Conservation (phyloP, 192 early-diverging fungal genomes). For the Coemansia sp. region DNA sequence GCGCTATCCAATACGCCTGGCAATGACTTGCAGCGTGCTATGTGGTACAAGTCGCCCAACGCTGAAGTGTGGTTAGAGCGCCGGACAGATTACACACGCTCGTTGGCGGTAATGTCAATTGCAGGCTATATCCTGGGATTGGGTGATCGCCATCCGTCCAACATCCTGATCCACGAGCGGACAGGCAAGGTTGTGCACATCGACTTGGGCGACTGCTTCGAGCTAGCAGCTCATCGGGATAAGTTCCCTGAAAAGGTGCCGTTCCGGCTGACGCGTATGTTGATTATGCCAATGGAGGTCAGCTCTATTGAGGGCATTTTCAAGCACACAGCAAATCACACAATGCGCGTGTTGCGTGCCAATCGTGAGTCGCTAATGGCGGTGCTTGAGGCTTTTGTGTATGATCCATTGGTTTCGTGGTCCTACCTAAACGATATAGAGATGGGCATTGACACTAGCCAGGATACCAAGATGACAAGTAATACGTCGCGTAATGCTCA, state of each 20-base stretch:
- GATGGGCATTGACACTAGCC: neutral
- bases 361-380: conserved; percentile 99
- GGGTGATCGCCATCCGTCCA: conserved; percentile 97
- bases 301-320: conserved; percentile 95
- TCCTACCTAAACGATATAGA: neutral
- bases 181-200: conserved; percentile 97
- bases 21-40: conserved; percentile 89
- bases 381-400: conserved; percentile 96
- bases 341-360: conserved; percentile 92
- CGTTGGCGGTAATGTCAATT: conserved; percentile 97
- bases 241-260: conserved; percentile 97
- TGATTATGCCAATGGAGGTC: conserved; percentile 98
- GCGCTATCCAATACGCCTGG: conserved; percentile 93
- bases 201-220: conserved; percentile 98
- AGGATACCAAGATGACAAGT: neutral
- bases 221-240: conserved; percentile 94
- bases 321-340: conserved; percentile 91
- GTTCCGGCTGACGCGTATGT: conserved; percentile 98
- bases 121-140: conserved; percentile 97
- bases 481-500: conserved; percentile 47
- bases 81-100: conserved; percentile 95
- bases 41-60: conserved; percentile 96
- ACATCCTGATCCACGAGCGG: conserved; percentile 91
- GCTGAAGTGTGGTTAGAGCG: conserved; percentile 96
- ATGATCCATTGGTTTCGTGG: conserved; percentile 73